phyloP scores from a whole-genome alignment of 306 rosid species.

The Casuarina equisetifolia region DNA sequence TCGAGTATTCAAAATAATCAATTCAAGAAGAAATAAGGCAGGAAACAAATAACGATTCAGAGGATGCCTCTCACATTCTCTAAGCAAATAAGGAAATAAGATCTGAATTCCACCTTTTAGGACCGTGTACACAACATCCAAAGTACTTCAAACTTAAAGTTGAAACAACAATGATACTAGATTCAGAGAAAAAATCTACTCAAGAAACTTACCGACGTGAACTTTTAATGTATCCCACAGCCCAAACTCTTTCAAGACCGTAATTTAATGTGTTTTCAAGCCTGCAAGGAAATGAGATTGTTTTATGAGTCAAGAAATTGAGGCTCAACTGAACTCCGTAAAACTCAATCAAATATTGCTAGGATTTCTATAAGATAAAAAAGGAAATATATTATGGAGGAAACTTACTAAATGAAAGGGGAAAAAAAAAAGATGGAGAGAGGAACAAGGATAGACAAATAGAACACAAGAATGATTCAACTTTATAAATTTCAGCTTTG shows the following conservation, averaged over 20 bases:
- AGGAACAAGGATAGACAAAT: not conserved
- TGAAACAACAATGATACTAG: constrained; percentile 9
- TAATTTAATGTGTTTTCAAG: constrained; percentile 96
- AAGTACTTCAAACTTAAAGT: constrained; percentile 1
- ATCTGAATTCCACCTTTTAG: not conserved
- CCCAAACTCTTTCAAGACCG: constrained; percentile 99
- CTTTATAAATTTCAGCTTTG: not conserved
- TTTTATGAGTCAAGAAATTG: constrained; percentile 1
- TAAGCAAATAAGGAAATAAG: constrained; percentile 2
- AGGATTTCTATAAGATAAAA: not conserved
- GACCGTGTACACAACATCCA: not conserved
- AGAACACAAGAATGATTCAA: not conserved
- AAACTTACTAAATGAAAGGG: not conserved
- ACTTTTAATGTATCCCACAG: constrained; percentile 94
- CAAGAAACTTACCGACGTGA: constrained; percentile 78
- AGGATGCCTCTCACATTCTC: not conserved
- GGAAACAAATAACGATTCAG: not conserved
- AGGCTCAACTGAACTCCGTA: not conserved
- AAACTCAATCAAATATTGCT: not conserved
- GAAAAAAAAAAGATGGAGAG: not conserved
- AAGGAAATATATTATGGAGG: not conserved
- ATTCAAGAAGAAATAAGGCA: not conserved
- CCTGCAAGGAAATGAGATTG: constrained; percentile 51
- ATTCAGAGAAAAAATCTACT: not conserved
- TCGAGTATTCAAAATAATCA: not conserved